Base-by-base conservation (phyloP, 257 asterid species). In the Osmanthus fragrans region DNA sequence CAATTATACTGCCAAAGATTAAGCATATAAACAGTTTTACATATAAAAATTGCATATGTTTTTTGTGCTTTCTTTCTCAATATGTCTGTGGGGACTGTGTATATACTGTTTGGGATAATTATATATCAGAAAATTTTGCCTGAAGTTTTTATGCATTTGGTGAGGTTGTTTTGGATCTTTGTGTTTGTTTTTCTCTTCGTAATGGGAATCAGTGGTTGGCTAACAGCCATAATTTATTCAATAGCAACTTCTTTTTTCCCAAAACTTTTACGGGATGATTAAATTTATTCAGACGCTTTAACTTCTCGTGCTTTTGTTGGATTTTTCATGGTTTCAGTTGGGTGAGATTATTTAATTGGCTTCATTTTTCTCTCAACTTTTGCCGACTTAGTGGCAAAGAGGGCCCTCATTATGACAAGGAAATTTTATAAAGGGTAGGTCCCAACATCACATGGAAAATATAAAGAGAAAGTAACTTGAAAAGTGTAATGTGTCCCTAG, bases 331-430 rank as follows among this genome's bases (percentile, higher is more conserved):
- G 83, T 74, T 77, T 39, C 73, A 54, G 85, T 80, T 85, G 19
- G 84, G 86, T 78, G 78, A 63, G 80, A 82, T 85, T 84, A 80
- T 80, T 87, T 87, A 84, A 74, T 67, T 81, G 79, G 79, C 63
- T n/a, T 73, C 76, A 32, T 49, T 72, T 84, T 77, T 37, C 67
- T 40, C 56, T 73, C 7, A 32, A 5, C 37, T 77, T 72, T 78
- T 73, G 71, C 80, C 82, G 87, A 84, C 74, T 71, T 84, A 69
- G 82, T 82, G 87, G 77, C 73, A 32, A 76, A 70, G 82, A 70
- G 89, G 90, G 85, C 78, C 88, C 90, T 80, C 82, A 82, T 15
- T 63, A 36, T 15, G 74, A 74, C 67, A 36, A 73, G 79, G n/a
- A 75, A 66, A 84, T 42, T 74, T 84, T 65, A 76, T 81, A 76